A percentile compares a stretch with the other conserved stretches of the same genome.
Conservation (phyloP, 1,139 yeast genomes). For the Waltiozyma sp. region DNA sequence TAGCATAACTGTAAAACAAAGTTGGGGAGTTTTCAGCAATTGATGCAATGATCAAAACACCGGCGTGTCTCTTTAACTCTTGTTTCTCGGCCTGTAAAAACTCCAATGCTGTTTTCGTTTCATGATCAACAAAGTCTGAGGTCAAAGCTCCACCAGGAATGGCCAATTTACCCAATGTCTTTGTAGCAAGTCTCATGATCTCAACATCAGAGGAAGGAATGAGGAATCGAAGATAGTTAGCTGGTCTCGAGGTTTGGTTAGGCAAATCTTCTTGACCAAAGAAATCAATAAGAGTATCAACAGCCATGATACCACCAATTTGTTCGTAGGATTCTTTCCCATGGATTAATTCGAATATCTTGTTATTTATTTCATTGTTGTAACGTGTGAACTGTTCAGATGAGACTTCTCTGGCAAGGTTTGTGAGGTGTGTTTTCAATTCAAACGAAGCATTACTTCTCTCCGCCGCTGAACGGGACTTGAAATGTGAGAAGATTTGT, state of each 20-base stretch:
- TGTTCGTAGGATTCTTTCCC: constrained; percentile 62
- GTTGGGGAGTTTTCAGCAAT: constrained; percentile 86
- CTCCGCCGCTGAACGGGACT: constrained; percentile 36
- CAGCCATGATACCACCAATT: constrained; percentile 85
- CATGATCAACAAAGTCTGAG: constrained; percentile 87
- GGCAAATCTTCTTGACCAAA: constrained; percentile 69
- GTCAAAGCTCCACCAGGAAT: constrained; percentile 83
- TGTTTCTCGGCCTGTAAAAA: constrained; percentile 82
- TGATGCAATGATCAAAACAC: constrained; percentile 72
- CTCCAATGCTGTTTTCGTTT: constrained; percentile 81
- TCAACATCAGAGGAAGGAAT: constrained; percentile 75
- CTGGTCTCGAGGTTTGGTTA: constrained; percentile 81
- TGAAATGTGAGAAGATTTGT: constrained; percentile 43
- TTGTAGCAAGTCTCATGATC: constrained; percentile 80
- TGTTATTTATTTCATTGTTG: constrained; percentile 78
- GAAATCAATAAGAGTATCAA: constrained; percentile 75
- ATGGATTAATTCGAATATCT: constrained; percentile 76
- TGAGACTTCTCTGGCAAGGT: constrained; percentile 64
- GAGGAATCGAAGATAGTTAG: constrained; percentile 73
- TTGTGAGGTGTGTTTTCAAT: constrained; percentile 52
- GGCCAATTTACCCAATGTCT: constrained; percentile 78
- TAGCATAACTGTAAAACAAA: constrained; percentile 64
- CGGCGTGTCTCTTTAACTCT: constrained; percentile 82
- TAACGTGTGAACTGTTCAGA: constrained; percentile 72
- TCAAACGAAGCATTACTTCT: constrained; percentile 54